phyloP scores from a whole-genome alignment of 116 monocot species.

The Trichopus zeylanicus region DNA sequence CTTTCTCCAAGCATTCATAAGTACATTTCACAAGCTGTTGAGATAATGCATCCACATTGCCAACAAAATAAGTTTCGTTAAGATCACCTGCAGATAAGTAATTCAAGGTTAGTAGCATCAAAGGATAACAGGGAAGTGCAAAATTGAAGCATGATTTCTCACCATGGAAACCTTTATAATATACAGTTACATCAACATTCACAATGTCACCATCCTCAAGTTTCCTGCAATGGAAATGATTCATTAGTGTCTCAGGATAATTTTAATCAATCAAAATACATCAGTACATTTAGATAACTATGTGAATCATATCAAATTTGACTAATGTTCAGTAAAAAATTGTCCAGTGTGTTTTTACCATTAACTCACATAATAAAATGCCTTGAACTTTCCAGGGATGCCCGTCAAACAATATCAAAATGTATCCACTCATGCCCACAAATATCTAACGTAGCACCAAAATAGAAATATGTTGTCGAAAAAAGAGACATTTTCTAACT shows the following conservation, averaged over 20 bases:
- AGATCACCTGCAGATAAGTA: conserved; percentile 51
- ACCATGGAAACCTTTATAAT: conserved; percentile 96
- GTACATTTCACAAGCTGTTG: conserved; percentile 77
- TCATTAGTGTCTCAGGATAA: neutral
- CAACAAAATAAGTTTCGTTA: conserved; percentile 98
- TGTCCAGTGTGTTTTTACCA: too few relatives aligned
- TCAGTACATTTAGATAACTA: too few relatives aligned
- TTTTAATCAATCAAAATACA: too few relatives aligned
- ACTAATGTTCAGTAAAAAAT: too few relatives aligned
- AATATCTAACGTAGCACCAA: too few relatives aligned
- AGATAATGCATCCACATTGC: conserved; percentile 75
- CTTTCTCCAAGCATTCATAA: conserved; percentile 97
- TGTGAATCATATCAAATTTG: too few relatives aligned
- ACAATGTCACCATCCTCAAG: conserved; percentile 98
- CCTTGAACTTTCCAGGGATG: too few relatives aligned
- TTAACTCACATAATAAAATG: too few relatives aligned
- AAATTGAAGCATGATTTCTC: conserved; percentile 12
- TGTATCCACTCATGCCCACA: too few relatives aligned
- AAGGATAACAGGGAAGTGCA: neutral
- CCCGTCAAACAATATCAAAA: too few relatives aligned
- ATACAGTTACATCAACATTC: conserved; percentile 95
- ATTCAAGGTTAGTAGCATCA: neutral
- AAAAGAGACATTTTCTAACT: too few relatives aligned
- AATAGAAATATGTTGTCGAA: too few relatives aligned
- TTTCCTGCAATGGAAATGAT: conserved; percentile 36